Evolutionary conservation across 2,329 filamentous ascomycete genomes (phyloP), one percentile per base, ranked within the genome.

Genomic region (Calonectria pteridis): DNA sequence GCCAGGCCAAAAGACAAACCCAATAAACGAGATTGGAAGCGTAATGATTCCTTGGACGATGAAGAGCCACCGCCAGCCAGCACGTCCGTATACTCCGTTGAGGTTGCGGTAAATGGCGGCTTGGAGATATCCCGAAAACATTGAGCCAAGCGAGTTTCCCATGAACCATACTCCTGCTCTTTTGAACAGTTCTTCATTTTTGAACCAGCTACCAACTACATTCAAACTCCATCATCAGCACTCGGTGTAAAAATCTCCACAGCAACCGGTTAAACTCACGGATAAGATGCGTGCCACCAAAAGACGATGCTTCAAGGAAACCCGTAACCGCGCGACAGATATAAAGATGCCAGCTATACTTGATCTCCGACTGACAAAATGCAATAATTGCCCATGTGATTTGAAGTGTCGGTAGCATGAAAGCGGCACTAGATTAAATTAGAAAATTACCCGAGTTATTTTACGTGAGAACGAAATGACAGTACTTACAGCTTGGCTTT

Each of bases 81-180:
- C 80, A 80, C 87, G 84, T 0, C 88, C 88, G 4, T 78, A 79
- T 0, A 87, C 82, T 0, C 87, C 88, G 6, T 76, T 67, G 6
- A 78, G 63, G 37, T 69, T 75, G n/a, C 71, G 66, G 37, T 89
- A 90, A 0, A 87, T 87, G 0, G 81, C 81, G 1, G 81, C 80
- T 65, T 83, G 81, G 0, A 83, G 74, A 13, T 83, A 83, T 2
- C 78, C 76, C 20, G 76, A 77, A 65, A 79, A 77, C 76, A 77
- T 79, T 74, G 79, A 79, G 11, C 77, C 82, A 6, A 80, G 72
- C 11, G 79, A 74, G 62, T 77, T 77, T 18, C 76, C 76, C 74
- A 87, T 84, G 58, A 84, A 89, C 84, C 88, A 89, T 1, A 88
- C 84, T 0, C 87, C 87, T 0, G 87, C 86, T 10, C 88, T 84